These are phyloP conservation scores for Dendrocalamus sinicus DNA, from an alignment of 176 grass and related monocot genomes.

Conservation along the genomic window DNA sequence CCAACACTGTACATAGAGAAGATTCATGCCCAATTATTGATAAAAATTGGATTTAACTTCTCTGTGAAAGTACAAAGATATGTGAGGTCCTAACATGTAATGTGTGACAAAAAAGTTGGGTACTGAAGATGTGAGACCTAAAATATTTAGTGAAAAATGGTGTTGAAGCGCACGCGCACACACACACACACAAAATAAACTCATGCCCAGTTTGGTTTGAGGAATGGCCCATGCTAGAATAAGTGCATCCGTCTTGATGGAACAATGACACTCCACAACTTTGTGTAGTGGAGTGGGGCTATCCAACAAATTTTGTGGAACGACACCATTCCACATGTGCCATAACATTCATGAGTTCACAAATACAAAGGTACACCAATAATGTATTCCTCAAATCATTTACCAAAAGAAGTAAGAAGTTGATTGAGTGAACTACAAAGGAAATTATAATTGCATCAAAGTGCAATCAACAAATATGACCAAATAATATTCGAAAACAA, in stretches of 20 bases:
- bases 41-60: neutral
- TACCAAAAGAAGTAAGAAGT: neutral
- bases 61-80: slow-evolving; percentile 11
- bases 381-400: neutral
- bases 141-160: slow-evolving; percentile 21
- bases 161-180: neutral
- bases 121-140: neutral
- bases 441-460: slow-evolving; percentile 19
- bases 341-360: neutral
- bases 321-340: neutral
- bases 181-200: neutral
- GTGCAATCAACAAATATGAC: neutral
- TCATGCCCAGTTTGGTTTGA: neutral
- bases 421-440: slow-evolving; percentile 13
- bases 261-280: neutral
- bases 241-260: neutral
- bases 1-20: slow-evolving; percentile 1
- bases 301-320: slow-evolving; percentile 20
- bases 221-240: neutral
- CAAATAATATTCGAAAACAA: slow-evolving; percentile 26
- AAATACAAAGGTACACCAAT: neutral
- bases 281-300: neutral
- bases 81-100: neutral
- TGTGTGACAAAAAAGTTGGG: neutral
- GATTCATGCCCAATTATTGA: neutral